phyloP scores from a whole-genome alignment of 2,329 filamentous ascomycete genomes.

The Sporothrix pallida region DNA sequence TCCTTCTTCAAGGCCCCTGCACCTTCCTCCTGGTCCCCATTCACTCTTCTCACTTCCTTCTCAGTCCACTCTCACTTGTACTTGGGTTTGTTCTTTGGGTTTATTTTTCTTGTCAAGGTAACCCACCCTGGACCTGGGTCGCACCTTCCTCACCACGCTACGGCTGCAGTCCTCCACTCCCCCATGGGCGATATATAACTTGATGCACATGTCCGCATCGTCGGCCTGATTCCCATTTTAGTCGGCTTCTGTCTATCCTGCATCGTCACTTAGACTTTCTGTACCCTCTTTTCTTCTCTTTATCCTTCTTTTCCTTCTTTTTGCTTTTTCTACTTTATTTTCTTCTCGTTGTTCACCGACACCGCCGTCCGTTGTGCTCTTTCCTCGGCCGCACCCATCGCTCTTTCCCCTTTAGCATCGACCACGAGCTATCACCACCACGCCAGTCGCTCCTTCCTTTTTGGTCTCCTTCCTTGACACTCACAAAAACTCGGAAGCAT shows the following conservation, averaged over 20 bases:
- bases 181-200: conserved; percentile 26
- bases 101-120: not conserved
- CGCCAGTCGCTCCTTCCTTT: conserved; percentile 31
- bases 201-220: conserved; percentile 14
- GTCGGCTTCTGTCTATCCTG: conserved; percentile 20
- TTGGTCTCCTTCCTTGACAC: conserved; percentile 29
- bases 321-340: conserved; percentile 31
- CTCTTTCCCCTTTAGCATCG: not conserved
- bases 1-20: not conserved
- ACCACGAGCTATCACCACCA: conserved; percentile 14
- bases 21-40: not conserved
- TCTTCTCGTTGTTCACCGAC: conserved; percentile 40
- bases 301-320: conserved; percentile 40
- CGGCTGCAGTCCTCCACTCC: not conserved
- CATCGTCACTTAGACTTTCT: not conserved
- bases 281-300: not conserved
- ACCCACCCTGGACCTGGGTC: not conserved
- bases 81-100: not conserved
- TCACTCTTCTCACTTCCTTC: conserved; percentile 13
- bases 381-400: conserved; percentile 10
- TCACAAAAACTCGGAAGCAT: conserved; percentile 27
- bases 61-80: not conserved
- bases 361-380: conserved; percentile 38
- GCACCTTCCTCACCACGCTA: not conserved
- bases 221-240: conserved; percentile 24